Evolutionary conservation across 257 asterid genomes (phyloP), one percentile per base, ranked within the genome.

Genomic region (Gentiana dahurica): DNA sequence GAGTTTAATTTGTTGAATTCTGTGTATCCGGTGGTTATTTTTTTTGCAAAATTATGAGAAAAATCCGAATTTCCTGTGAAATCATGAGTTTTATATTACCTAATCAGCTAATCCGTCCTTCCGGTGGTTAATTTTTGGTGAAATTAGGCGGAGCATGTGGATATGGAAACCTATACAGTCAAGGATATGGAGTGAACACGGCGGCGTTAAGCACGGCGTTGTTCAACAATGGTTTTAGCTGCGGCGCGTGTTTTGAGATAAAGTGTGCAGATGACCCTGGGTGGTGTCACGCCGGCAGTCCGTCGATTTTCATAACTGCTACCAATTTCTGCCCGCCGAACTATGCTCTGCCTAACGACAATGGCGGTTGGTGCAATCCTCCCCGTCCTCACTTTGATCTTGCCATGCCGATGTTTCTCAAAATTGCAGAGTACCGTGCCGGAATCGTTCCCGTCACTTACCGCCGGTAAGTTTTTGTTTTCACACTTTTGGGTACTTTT

Each of bases 301-400:
- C 91, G 0, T 85, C 97, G 32, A 88, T 88, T 41, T 43, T 85
- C 4, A 48, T 85, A 37, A 85, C 97, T 5, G 97, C 97, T 4
- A 87, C 96, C 4, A 87, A 87, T 47, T 84, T 87, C 72, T 87
- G 95, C 71, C 96, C 96, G 0, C 96, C 96, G 0, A 87, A 87
- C 65, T 80, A 46, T 10, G 96, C 95, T 54, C 71, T 75, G 48
- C 86, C 95, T 0, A 88, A 65, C 51, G 91, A 88, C 66, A 82
- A 88, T 52, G 97, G 97, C 38, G 96, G 96, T 0, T 88, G 95
- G 96, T 88, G 96, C 75, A 85, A 88, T 75, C 96, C 95, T 0
- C 96, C 97, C 5, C 71, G 97, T 1, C 15, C 91, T 4, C 97
- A 89, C 55, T 89, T 89, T 65, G 97, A 89, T 68, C 95, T 89